phyloP scores from a whole-genome alignment of 1,284 basidiomycete species.

The Ustilago sp. region DNA sequence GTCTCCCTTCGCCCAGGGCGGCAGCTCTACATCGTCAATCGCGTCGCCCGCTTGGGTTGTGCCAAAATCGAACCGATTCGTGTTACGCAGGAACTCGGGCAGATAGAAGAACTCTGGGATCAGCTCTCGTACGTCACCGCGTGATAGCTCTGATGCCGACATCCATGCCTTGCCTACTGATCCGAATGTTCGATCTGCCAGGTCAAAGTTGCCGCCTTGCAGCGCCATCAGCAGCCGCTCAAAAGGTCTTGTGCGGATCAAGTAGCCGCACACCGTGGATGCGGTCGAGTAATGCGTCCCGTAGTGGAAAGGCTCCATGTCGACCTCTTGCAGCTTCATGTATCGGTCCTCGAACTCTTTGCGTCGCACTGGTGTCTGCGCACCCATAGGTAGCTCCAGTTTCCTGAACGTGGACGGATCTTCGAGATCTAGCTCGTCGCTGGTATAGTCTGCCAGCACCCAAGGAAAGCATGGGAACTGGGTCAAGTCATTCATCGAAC shows the following conservation, averaged over 20 bases:
- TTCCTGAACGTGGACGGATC: constrained; percentile 80
- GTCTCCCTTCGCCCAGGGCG: constrained; percentile 89
- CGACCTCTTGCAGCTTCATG: constrained; percentile 78
- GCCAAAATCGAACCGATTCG: constrained; percentile 79
- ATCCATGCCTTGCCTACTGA: constrained; percentile 79
- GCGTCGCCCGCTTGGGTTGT: constrained; percentile 83
- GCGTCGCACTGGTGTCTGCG: constrained; percentile 78
- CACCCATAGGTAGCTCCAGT: constrained; percentile 90
- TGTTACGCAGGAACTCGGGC: constrained; percentile 72
- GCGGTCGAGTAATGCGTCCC: constrained; percentile 94
- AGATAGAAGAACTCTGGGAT: constrained; percentile 88
- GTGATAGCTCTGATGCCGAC: constrained; percentile 85
- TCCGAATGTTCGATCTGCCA: constrained; percentile 92
- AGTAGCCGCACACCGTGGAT: constrained; percentile 94
- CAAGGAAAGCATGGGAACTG: constrained; percentile 95
- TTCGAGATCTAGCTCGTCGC: constrained; percentile 79
- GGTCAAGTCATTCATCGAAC: constrained; percentile 77
- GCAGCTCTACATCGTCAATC: constrained; percentile 88
- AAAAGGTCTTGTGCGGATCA: constrained; percentile 85
- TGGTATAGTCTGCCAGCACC: constrained; percentile 88
- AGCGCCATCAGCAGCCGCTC: constrained; percentile 59
- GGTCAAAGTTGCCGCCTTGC: constrained; percentile 82
- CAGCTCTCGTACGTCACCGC: constrained; percentile 93
- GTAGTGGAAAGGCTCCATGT: constrained; percentile 74
- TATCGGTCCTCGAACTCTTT: constrained; percentile 75